phyloP scores from a whole-genome alignment of 257 asterid species.

The Mitragyna speciosa region DNA sequence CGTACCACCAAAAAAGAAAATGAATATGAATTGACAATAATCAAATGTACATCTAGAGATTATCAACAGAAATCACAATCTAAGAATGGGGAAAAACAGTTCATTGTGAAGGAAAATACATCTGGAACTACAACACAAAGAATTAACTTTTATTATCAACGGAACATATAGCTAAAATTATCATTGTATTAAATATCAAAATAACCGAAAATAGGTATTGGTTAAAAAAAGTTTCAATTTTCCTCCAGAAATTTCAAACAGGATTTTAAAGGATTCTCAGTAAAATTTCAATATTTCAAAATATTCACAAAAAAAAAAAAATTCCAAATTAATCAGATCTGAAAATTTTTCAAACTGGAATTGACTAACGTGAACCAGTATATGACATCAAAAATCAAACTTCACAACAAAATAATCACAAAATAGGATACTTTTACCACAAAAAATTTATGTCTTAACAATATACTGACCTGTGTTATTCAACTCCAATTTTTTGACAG shows the following conservation, averaged over 20 bases:
- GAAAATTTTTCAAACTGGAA: slow-evolving; percentile 1
- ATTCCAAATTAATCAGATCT: slow-evolving; percentile 24
- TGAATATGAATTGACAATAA: neutral
- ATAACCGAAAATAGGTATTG: neutral
- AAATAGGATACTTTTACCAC: neutral
- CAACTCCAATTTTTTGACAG: neutral
- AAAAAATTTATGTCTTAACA: neutral
- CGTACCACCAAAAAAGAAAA: neutral
- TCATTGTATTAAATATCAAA: neutral
- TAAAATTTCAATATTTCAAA: neutral
- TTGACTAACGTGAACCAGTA: neutral
- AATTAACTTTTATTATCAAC: neutral
- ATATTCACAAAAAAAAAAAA: neutral
- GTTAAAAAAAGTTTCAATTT: neutral
- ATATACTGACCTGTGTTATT: neutral
- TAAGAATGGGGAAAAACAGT: neutral
- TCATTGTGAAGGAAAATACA: neutral
- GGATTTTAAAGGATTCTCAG: neutral
- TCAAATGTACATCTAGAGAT: neutral
- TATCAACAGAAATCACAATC: neutral
- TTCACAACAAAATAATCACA: neutral
- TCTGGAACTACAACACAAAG: neutral
- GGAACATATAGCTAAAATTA: neutral
- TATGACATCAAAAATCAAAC: neutral
- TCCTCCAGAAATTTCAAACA: neutral